Conservation (phyloP, 139 green algal species). For the Coelastrella sp. region DNA sequence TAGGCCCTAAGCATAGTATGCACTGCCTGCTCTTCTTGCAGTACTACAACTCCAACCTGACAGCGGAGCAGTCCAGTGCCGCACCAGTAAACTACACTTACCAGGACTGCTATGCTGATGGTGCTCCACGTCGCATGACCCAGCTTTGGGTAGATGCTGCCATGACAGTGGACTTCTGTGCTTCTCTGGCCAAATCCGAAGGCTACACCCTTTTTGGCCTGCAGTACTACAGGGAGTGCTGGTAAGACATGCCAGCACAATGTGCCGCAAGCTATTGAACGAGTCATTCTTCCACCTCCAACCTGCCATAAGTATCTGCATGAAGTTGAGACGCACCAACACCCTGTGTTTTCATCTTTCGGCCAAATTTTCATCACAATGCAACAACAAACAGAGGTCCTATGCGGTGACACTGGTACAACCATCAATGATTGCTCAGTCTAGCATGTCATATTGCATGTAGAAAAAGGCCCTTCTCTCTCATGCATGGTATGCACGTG, state of each 20-base stretch:
- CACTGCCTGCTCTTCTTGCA: not conserved
- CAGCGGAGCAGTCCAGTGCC: not conserved
- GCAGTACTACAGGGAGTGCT: not conserved
- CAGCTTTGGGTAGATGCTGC: not conserved
- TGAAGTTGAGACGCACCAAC: not conserved
- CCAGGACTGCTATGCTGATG: not conserved
- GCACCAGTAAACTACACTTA: not conserved
- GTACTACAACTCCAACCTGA: not conserved
- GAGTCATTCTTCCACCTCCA: not conserved
- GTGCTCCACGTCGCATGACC: not conserved
- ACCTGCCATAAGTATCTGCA: not conserved
- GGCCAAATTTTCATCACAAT: too few relatives aligned
- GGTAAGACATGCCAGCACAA: not conserved
- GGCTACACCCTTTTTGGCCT: conserved; percentile 3
- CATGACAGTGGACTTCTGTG: not conserved
- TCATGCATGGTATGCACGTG: too few relatives aligned
- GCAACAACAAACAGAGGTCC: too few relatives aligned
- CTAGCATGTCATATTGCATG: too few relatives aligned
- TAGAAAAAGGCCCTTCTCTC: too few relatives aligned
- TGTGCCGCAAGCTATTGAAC: not conserved
- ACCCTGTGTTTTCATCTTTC: too few relatives aligned
- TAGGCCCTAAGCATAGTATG: not conserved
- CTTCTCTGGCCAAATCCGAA: not conserved
- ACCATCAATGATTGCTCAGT: too few relatives aligned
- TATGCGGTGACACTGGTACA: too few relatives aligned